These are phyloP conservation scores for Dendryphion nanum DNA, from an alignment of 2,329 filamentous ascomycete species.

Conservation along the genomic window DNA sequence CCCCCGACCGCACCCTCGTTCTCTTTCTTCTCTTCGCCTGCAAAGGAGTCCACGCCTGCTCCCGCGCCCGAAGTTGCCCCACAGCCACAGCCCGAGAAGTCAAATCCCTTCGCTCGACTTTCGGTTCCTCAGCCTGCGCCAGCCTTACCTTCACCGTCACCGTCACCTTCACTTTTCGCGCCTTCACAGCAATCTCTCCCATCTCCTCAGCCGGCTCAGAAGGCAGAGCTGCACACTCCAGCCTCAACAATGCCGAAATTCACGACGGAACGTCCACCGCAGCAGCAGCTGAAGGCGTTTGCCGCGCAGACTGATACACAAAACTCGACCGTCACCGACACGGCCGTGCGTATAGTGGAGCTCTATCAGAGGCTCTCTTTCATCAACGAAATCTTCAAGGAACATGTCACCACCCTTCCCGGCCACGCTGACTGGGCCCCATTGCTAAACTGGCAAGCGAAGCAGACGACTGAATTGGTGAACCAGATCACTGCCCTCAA, in stretches of 20 bases:
- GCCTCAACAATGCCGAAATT: no score
- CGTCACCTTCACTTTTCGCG: no score
- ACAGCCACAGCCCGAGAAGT: background rate
- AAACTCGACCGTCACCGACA: constrained; percentile 8
- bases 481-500: constrained; percentile 27
- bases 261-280: no score
- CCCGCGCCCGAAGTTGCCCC: background rate
- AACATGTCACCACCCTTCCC: constrained; percentile 22
- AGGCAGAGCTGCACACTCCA: no score
- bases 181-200: no score
- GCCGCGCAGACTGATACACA: constrained; percentile 4
- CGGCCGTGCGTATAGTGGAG: constrained; percentile 16
- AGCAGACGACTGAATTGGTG: constrained; percentile 24
- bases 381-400: constrained; percentile 28
- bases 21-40: constrained; percentile 1
- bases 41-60: background rate
- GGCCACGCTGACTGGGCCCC: constrained; percentile 28
- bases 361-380: constrained; percentile 20
- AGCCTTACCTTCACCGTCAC: no score
- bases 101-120: constrained; percentile 1
- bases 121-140: no score
- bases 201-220: no score
- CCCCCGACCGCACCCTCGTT: no score
- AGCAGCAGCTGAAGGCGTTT: constrained; percentile 19
- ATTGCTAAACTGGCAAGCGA: constrained; percentile 30